phyloP scores from a whole-genome alignment of 306 rosid species.

The Sphenostylis stenocarpa region DNA sequence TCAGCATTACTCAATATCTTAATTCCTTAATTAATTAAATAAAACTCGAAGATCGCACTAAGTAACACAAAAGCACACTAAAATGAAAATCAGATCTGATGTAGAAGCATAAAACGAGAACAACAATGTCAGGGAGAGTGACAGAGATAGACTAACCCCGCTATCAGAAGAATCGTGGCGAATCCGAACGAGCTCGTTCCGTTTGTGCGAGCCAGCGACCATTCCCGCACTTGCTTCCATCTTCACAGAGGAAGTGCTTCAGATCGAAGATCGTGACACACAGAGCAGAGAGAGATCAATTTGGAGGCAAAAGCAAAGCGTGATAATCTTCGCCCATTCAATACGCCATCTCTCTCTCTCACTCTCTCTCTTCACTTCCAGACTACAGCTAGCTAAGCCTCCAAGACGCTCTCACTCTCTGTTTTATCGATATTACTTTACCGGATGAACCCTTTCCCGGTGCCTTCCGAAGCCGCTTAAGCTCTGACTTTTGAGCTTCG shows the following conservation, averaged over 20 bases:
- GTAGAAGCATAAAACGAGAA: neutral
- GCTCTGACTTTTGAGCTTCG: neutral
- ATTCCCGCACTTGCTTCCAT: slow-evolving; percentile 92
- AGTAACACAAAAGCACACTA: neutral
- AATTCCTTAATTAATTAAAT: neutral
- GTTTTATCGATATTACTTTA: slow-evolving; percentile 27
- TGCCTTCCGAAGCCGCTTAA: neutral
- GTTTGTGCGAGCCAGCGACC: slow-evolving; percentile 95
- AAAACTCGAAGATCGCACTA: slow-evolving; percentile 21
- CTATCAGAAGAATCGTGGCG: slow-evolving; percentile 90
- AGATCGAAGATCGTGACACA: slow-evolving; percentile 27
- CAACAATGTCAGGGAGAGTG: slow-evolving; percentile 14
- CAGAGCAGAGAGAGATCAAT: slow-evolving; percentile 10
- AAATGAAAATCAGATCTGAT: slow-evolving; percentile 39
- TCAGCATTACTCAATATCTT: neutral
- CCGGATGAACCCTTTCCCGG: slow-evolving; percentile 46
- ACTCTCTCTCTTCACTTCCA: slow-evolving; percentile 29
- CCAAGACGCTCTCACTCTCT: slow-evolving; percentile 15
- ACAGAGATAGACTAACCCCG: slow-evolving; percentile 55
- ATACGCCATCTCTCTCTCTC: slow-evolving; percentile 50
- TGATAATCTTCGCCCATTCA: slow-evolving; percentile 59
- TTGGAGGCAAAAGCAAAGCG: slow-evolving; percentile 29
- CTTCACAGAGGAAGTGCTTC: slow-evolving; percentile 12
- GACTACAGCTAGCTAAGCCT: slow-evolving; percentile 23
- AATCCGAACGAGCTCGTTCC: slow-evolving; percentile 95